Conservation (phyloP, 2,329 filamentous ascomycete species). For the Pleochaeta shiraiana region DNA sequence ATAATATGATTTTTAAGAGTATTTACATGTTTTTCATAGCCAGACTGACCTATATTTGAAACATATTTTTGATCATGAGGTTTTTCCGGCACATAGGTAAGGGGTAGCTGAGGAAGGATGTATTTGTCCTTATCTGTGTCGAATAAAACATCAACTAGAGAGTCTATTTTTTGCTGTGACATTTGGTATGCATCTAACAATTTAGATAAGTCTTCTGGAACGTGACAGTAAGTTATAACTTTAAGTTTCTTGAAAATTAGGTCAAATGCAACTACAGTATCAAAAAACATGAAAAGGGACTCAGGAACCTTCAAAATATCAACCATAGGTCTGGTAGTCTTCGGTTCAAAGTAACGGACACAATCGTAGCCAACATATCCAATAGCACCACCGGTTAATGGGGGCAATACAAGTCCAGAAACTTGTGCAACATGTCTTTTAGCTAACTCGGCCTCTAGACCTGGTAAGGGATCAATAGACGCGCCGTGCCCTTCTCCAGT, state of each 20-base stretch:
- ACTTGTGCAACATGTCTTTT: constrained; percentile 63
- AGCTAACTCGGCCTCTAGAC: constrained; percentile 59
- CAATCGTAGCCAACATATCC: constrained; percentile 98
- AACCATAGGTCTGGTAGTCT: constrained; percentile 73
- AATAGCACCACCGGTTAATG: constrained; percentile 77
- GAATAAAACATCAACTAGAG: constrained; percentile 49
- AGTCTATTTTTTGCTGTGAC: constrained; percentile 39
- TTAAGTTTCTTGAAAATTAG: constrained; percentile 87
- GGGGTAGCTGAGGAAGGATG: constrained; percentile 49
- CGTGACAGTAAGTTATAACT: constrained; percentile 72
- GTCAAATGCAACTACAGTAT: constrained; percentile 86
- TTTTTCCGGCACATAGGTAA: constrained; percentile 23
- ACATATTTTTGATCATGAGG: constrained; percentile 54
- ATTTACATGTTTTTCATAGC: constrained; percentile 81
- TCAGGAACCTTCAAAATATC: constrained; percentile 81
- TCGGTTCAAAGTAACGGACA: constrained; percentile 93
- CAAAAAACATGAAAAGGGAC: constrained; percentile 90
- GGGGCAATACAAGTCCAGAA: constrained; percentile 62
- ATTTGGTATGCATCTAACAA: constrained; percentile 49
- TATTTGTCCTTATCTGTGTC: constrained; percentile 55
- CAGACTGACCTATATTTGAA: constrained; percentile 74
- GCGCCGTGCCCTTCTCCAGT: constrained; percentile 77
- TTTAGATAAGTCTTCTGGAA: constrained; percentile 34
- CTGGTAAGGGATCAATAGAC: constrained; percentile 63
- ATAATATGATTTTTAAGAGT: constrained; percentile 77